These are phyloP conservation scores for Coniochaeta sp. DNA, from an alignment of 2,329 filamentous ascomycete genomes.

Conservation along the genomic window DNA sequence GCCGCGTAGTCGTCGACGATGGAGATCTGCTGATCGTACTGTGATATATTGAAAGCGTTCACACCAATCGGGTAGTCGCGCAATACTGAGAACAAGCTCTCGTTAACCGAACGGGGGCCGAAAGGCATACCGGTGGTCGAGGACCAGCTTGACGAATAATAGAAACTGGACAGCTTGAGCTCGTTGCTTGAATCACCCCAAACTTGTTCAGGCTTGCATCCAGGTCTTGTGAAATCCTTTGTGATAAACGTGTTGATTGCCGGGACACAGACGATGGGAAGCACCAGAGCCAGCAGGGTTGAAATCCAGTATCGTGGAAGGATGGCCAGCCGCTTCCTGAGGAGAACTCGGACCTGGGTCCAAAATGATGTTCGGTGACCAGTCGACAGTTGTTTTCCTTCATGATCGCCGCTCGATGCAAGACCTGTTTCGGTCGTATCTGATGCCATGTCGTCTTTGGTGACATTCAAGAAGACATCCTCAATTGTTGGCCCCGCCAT, in stretches of 20 bases:
- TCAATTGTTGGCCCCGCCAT: slow-evolving; percentile 23
- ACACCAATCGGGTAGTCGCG: slow-evolving; percentile 6
- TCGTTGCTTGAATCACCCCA: neutral
- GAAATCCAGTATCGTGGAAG: slow-evolving; percentile 14
- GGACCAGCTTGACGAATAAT: neutral
- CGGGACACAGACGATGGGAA: slow-evolving; percentile 13
- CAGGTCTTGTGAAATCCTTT: slow-evolving; percentile 2
- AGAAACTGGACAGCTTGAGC: neutral
- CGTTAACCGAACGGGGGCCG: slow-evolving; percentile 4
- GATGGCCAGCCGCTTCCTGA: slow-evolving; percentile 13
- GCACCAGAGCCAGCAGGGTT: slow-evolving; percentile 10
- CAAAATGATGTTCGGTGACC: slow-evolving; percentile 8
- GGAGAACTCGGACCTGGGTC: slow-evolving; percentile 10
- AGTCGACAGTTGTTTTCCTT: slow-evolving; percentile 4
- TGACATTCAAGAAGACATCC: slow-evolving; percentile 23
- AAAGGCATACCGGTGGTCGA: neutral
- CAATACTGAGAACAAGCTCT: slow-evolving; percentile 3
- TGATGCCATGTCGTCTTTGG: slow-evolving; percentile 11
- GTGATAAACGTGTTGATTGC: slow-evolving; percentile 8
- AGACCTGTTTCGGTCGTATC: neutral
- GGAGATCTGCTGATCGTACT: slow-evolving; percentile 20
- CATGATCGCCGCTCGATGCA: neutral
- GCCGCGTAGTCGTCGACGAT: slow-evolving; percentile 38
- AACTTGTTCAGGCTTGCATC: neutral
- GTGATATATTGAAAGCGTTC: neutral